These are phyloP conservation scores for Ophiosphaerella narmari DNA, from an alignment of 2,329 filamentous ascomycete genomes.

Conservation along the genomic window DNA sequence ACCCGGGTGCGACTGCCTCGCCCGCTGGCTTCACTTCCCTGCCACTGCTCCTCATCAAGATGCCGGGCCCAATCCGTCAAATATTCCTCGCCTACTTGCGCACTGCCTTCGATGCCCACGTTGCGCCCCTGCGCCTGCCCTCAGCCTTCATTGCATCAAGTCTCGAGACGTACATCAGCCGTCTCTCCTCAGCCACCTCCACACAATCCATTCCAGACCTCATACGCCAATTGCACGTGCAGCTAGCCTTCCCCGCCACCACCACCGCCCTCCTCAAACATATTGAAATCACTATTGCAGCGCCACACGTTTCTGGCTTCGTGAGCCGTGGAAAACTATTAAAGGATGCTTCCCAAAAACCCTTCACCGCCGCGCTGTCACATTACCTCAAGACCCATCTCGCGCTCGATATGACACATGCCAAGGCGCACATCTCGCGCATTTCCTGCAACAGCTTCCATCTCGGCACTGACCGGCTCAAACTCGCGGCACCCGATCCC, in stretches of 20 bases:
- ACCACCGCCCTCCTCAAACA: conserved; percentile 43
- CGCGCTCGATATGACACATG: conserved; percentile 47
- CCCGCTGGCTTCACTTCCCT: conserved; percentile 52
- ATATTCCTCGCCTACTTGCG: conserved; percentile 55
- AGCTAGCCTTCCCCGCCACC: conserved; percentile 39
- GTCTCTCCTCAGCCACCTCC: conserved; percentile 52
- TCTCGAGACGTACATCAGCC: conserved; percentile 62
- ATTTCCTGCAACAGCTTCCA: conserved; percentile 51
- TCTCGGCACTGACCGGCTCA: conserved; percentile 47
- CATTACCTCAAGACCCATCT: conserved; percentile 48
- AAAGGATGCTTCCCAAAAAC: conserved; percentile 15
- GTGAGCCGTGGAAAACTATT: conserved; percentile 33
- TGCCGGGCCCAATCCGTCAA: conserved; percentile 56
- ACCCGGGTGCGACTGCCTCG: conserved; percentile 34
- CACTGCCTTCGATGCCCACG: conserved; percentile 56
- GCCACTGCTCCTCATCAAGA: conserved; percentile 56
- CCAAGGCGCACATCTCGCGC: conserved; percentile 47
- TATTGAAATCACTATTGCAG: conserved; percentile 50
- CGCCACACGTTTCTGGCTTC: conserved; percentile 47
- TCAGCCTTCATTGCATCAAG: conserved; percentile 51
- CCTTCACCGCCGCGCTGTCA: conserved; percentile 49
- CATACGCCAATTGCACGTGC: conserved; percentile 41
- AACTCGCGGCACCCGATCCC: conserved; percentile 39
- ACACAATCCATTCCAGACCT: conserved; percentile 37
- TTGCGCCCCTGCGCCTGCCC: conserved; percentile 50